phyloP scores from a whole-genome alignment of 495 filamentous ascomycete species.

The Daldinia caldariorum region DNA sequence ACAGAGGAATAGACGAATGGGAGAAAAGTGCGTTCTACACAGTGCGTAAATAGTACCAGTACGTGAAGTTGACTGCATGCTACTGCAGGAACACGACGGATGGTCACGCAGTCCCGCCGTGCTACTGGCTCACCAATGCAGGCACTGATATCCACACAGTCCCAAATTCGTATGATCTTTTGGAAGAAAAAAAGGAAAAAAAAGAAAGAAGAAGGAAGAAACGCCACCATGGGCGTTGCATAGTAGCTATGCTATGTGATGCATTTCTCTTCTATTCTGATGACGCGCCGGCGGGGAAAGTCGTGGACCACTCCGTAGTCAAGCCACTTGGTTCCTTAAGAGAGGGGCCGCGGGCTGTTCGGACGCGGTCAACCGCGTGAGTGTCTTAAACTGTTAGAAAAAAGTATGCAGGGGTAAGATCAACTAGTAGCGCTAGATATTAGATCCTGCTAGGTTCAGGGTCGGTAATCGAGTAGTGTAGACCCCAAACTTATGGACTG shows the following conservation, averaged over 20 bases:
- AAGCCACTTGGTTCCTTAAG: slow-evolving; percentile 25
- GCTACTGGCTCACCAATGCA: slow-evolving; percentile 39
- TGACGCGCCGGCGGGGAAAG: slow-evolving; percentile 31
- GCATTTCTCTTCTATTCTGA: slow-evolving; percentile 16
- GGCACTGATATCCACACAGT: slow-evolving; percentile 38
- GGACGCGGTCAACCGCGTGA: slow-evolving; percentile 39
- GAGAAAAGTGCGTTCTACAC: slow-evolving; percentile 14
- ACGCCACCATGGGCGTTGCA: slow-evolving; percentile 1
- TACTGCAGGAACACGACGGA: slow-evolving; percentile 45
- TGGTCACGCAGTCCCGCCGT: slow-evolving; percentile 36
- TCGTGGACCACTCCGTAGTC: slow-evolving; percentile 33
- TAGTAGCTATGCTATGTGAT: slow-evolving; percentile 1
- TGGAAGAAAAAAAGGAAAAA: slow-evolving; percentile 9
- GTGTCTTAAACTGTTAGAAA: slow-evolving; percentile 37
- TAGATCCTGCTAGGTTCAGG: slow-evolving; percentile 17
- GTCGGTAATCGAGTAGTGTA: slow-evolving; percentile 13
- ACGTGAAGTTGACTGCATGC: slow-evolving; percentile 28
- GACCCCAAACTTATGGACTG: slow-evolving; percentile 6
- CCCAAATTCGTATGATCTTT: slow-evolving; percentile 2
- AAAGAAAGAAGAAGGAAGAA: slow-evolving; percentile 12
- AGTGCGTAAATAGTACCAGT: slow-evolving; percentile 26
- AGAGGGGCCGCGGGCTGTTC: slow-evolving; percentile 18
- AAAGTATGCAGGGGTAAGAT: slow-evolving; percentile 38
- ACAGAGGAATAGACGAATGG: slow-evolving; percentile 13
- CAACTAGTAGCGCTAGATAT: slow-evolving; percentile 1